These are phyloP conservation scores for Trametopsis cervina DNA, from an alignment of 768 basidiomycete genomes.

Conservation along the genomic window DNA sequence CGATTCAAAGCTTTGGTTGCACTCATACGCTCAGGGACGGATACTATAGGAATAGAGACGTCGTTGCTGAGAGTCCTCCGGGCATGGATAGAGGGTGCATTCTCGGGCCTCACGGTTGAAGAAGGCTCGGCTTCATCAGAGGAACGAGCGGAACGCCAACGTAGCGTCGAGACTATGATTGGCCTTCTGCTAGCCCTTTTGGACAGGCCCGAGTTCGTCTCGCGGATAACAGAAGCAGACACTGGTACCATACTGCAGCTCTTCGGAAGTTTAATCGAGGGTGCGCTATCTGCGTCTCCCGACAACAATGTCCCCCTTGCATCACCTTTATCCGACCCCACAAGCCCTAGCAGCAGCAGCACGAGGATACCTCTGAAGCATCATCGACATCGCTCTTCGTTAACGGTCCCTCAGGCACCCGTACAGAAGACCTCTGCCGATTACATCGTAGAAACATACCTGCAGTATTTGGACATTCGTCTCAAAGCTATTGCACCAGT, in stretches of 20 bases:
- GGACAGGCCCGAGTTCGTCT: slow-evolving; percentile 43
- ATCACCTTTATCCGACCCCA: slow-evolving; percentile 20
- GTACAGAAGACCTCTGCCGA: slow-evolving; percentile 48
- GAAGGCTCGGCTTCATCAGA: slow-evolving; percentile 26
- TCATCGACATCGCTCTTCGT: slow-evolving; percentile 54
- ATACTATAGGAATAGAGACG: slow-evolving; percentile 59
- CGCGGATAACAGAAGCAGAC: slow-evolving; percentile 54
- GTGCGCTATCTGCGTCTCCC: slow-evolving; percentile 31
- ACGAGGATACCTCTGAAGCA: slow-evolving; percentile 33
- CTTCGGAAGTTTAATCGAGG: slow-evolving; percentile 52
- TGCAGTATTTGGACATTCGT: slow-evolving; percentile 55
- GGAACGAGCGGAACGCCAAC: slow-evolving; percentile 50
- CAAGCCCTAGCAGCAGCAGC: slow-evolving; percentile 22
- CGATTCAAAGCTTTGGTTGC: slow-evolving; percentile 62
- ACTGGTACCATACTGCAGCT: slow-evolving; percentile 52
- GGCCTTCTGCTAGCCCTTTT: slow-evolving; percentile 48
- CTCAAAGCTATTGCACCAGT: slow-evolving; percentile 50
- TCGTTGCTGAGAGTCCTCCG: slow-evolving; percentile 48
- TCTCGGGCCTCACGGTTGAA: slow-evolving; percentile 35
- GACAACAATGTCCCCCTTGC: slow-evolving; percentile 12
- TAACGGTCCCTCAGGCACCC: slow-evolving; percentile 37
- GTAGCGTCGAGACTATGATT: slow-evolving; percentile 54
- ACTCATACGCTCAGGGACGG: slow-evolving; percentile 52
- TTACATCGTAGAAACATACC: slow-evolving; percentile 54
- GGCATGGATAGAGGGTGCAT: slow-evolving; percentile 62